Conservation (phyloP, 169 alveolate species). For the Plasmodium gonderi region DNA sequence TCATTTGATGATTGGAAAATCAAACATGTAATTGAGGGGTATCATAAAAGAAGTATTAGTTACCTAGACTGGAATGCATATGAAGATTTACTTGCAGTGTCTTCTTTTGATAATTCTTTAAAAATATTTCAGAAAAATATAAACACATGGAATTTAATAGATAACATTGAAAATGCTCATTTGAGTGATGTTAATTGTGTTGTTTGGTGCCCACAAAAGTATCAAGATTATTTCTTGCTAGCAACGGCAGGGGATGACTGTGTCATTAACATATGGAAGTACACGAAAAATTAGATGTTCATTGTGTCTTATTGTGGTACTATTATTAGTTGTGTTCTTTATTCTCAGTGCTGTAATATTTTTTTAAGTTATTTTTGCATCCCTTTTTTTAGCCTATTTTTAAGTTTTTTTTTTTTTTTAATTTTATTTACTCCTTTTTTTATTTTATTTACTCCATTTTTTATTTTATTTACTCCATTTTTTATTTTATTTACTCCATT, state of each 20-base stretch:
- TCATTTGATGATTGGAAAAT: slow-evolving; percentile 82
- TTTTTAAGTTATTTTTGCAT: background rate
- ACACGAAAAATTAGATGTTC: slow-evolving; percentile 4
- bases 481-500: background rate
- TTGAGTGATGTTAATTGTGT: slow-evolving; percentile 83
- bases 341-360: background rate
- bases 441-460: background rate
- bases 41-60: slow-evolving; percentile 81
- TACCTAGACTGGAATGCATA: slow-evolving; percentile 76
- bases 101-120: slow-evolving; percentile 64
- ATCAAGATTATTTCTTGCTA: slow-evolving; percentile 54
- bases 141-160: slow-evolving; percentile 13
- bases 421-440: background rate
- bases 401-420: background rate
- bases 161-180: slow-evolving; percentile 77
- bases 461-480: background rate
- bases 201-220: slow-evolving; percentile 78
- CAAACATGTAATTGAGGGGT: slow-evolving; percentile 73
- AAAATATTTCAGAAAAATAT: slow-evolving; percentile 39
- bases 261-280: slow-evolving; percentile 80
- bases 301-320: background rate
- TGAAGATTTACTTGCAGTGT: slow-evolving; percentile 53
- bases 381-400: background rate
- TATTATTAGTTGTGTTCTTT: background rate
- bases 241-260: slow-evolving; percentile 86